These are phyloP conservation scores for Podila clonocystis DNA, from an alignment of 192 early-diverging fungal species.

Conservation along the genomic window DNA sequence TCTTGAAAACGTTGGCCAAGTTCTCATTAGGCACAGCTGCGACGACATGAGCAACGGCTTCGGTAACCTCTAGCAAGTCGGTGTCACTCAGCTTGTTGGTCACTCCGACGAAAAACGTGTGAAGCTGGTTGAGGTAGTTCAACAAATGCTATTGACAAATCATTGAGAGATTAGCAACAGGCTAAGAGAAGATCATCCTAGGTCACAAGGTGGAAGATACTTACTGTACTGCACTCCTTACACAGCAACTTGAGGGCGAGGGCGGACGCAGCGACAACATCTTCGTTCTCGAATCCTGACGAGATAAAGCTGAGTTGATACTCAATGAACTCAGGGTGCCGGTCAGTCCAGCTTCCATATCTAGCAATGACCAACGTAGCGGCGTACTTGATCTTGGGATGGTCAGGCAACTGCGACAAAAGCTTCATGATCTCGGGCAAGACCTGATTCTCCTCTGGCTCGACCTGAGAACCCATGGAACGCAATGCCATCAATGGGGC, in stretches of 20 bases:
- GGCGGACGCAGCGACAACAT: constrained; percentile 86
- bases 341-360: constrained; percentile 92
- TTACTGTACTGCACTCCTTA: constrained; percentile 89
- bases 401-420: constrained; percentile 84
- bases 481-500: constrained; percentile 94
- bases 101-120: constrained; percentile 84
- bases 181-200: too few species aligned
- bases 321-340: constrained; percentile 89
- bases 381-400: constrained; percentile 96
- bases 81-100: constrained; percentile 70
- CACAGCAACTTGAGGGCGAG: constrained; percentile 90
- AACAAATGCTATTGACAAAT: constrained; percentile 66
- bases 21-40: constrained; percentile 76
- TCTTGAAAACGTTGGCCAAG: constrained; percentile 68
- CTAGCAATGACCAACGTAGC: constrained; percentile 96
- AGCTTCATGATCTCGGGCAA: constrained; percentile 94
- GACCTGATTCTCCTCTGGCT: constrained; percentile 73
- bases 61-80: constrained; percentile 85
- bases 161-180: too few species aligned
- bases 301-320: constrained; percentile 94
- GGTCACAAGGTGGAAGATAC: not conserved
- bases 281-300: constrained; percentile 88
- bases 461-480: constrained; percentile 90
- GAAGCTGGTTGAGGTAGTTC: constrained; percentile 80
- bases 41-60: constrained; percentile 90